A percentile compares a stretch with the other conserved stretches of the same genome.
These are phyloP conservation scores for Dioscorea cayenensis DNA, from an alignment of 116 monocot species.

Conservation along the genomic window DNA sequence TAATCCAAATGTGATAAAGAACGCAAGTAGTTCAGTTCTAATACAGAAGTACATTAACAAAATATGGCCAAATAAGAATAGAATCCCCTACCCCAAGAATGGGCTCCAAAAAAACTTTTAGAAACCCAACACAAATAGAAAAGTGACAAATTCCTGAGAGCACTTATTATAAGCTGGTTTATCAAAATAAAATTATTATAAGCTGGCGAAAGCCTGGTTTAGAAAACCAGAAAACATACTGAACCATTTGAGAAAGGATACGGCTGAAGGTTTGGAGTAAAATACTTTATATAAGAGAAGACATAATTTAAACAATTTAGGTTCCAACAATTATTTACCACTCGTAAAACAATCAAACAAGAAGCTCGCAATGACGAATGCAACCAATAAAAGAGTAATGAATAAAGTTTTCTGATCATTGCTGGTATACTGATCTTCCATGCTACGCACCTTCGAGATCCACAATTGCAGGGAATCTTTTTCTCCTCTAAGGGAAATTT, in stretches of 20 bases:
- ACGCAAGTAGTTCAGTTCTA: no score
- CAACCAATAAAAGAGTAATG: background rate
- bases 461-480: constrained; percentile 99
- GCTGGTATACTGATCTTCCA: background rate
- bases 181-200: background rate
- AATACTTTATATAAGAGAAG: no score
- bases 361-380: background rate
- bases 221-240: background rate
- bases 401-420: no score
- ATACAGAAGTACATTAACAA: no score
- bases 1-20: no score
- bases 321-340: background rate
- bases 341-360: background rate
- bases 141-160: background rate
- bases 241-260: background rate
- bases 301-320: no score
- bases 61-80: no score
- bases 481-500: constrained; percentile 97
- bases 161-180: background rate
- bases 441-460: constrained; percentile 55
- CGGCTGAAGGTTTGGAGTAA: no score
- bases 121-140: no score
- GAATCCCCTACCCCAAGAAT: no score
- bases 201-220: background rate
- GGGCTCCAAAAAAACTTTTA: no score